Evolutionary conservation across 306 rosid species (phyloP), one percentile per base, ranked within the genome.

Genomic region (Spatholobus suberectus): DNA sequence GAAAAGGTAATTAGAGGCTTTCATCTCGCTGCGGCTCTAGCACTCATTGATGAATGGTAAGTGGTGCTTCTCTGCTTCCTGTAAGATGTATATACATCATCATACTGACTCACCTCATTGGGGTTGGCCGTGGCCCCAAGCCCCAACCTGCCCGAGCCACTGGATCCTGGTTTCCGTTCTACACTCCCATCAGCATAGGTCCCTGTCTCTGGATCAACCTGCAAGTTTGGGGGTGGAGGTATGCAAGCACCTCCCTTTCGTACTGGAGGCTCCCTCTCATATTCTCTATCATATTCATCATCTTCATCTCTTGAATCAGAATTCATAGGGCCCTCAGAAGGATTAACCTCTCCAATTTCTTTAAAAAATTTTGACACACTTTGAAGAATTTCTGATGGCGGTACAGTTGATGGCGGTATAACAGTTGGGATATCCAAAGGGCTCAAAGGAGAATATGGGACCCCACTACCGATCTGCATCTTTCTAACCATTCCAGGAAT

Each of bases 391-490:
- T 96, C 99, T 1, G 97, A 91, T 55, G 86, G 91, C 1, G 93
- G 78, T 27, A 91, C 90, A 4, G 81, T 90, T 24, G 97, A 92
- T 1, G 97, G 95, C 41, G 99, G 98, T 77, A 96, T 94, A 37
- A 90, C 79, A 5, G 96, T 96, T 68, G 99, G 98, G 82, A 94
- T 96, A 85, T 96, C 99, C 86, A 94, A 83, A 62, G 99, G 98
- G 84, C 97, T 96, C 92, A 94, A 70, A 32, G 95, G 87, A 77
- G 98, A 96, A 85, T 96, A 96, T 24, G 99, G 99, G 57, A 96
- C 99, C 27, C 98, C 98, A 65, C 99, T 92, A 44, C 98, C 99
- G 57, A 96, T 92, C 89, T 96, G 97, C 99, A 96, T 96, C 90
- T 96, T 94, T 84, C 92, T 92, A 85, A 96, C 97, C 99, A 96